Evolutionary conservation across 176 grass and related monocot species (phyloP), one percentile per base, ranked within the genome.

Genomic region (Oryza meyeriana): DNA sequence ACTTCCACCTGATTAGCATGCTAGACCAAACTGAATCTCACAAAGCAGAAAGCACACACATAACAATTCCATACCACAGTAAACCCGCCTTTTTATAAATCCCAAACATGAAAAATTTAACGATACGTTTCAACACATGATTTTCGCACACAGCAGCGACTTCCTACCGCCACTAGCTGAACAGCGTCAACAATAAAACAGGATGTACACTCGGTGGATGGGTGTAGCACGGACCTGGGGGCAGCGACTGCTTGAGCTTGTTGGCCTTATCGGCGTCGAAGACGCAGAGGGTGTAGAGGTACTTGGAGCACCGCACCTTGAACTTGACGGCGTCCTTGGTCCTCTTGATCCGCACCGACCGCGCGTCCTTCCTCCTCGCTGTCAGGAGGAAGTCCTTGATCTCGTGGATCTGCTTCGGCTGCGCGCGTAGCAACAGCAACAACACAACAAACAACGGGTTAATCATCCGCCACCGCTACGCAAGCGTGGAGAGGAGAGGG

Each of bases 301-400:
- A 94, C 87, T 64, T 94, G 73, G 92, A 91, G 71, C 92, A 94
- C 29, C 89, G 80, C 10, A 94, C 92, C 92, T 94, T 94, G 80
- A 94, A 94, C 84, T 94, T 94, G 68, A 94, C 89, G 26, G 85
- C 89, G 83, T 87, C 84, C 87, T 92, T 94, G 76, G 89, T 88
- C 50, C 92, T 89, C 84, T 92, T 92, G 72, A 94, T 94, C 55
- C 88, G 83, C 73, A 94, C 92, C 27, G 87, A 94, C 36, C 87
- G 84, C 45, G 92, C 92, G 35, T 94, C 92, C 84, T 94, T 94
- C 81, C 89, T 88, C 78, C 92, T 85, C 66, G 92, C 92, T 16
- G 92, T 92, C 72, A 94, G 89, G 22, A 94, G 89, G 89, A 94
- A 94, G 76, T 90, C 92, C 92, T 94, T 94, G 77, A 94, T 94